phyloP scores from a whole-genome alignment of 345 rosid genomes.

The Litchi chinensis region DNA sequence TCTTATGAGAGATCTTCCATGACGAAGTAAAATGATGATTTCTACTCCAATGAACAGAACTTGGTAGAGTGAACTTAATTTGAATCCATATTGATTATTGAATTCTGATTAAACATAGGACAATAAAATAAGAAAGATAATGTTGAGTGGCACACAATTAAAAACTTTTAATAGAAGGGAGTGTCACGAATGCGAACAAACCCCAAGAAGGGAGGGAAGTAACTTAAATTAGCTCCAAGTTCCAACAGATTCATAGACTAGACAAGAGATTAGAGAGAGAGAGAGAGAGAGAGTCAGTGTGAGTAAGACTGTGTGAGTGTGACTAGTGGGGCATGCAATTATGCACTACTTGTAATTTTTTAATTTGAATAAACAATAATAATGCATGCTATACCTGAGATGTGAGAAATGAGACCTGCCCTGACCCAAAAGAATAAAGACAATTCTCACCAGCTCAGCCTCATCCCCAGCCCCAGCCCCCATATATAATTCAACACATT shows the following conservation, averaged over 20 bases:
- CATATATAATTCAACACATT: not conserved
- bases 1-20: no score
- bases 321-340: not conserved
- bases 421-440: not conserved
- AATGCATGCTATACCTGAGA: not conserved
- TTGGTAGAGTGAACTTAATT: no score
- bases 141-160: not conserved
- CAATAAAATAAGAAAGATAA: no score
- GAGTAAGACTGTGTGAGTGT: not conserved
- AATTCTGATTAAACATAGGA: no score
- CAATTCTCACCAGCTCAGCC: not conserved
- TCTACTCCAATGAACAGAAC: no score
- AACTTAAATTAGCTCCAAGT: slow-evolving; percentile 30
- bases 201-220: not conserved
- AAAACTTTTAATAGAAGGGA: not conserved
- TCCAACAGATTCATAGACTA: slow-evolving; percentile 24
- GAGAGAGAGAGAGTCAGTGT: not conserved
- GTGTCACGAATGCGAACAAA: not conserved
- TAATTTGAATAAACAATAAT: not conserved
- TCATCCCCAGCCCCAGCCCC: no score
- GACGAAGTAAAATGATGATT: no score
- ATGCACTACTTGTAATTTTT: not conserved
- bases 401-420: not conserved
- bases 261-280: not conserved
- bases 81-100: no score